Evolutionary conservation across 305 asterid genomes (phyloP), one percentile per base, ranked within the genome.

Genomic region (Coffea humblotiana): DNA sequence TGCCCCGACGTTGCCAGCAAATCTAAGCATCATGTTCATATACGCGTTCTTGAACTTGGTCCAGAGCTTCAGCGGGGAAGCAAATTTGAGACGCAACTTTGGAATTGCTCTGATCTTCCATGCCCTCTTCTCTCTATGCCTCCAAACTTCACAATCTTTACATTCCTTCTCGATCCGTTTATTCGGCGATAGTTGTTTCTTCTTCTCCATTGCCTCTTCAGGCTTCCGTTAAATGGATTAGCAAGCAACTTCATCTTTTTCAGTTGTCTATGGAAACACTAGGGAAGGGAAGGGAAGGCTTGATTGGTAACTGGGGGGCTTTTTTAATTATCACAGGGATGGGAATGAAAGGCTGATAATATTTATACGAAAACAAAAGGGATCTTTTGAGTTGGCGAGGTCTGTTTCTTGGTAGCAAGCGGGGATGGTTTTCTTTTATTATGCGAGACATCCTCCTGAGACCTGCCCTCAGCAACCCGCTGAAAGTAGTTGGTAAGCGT

Each of bases 11-110:
- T 60, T 83, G 43, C 56, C 43, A 12, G 89, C 90, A 40, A 91
- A 58, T 6, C 74, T 82, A 37, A 92, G 87, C 97, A 92, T 90
- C 93, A 85, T 87, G 48, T 84, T 88, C 79, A 86, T 73, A 79
- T 90, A 92, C 0, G 87, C 90, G 63, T 83, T 84, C 88, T 90
- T 92, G 76, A 92, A 61, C 52, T 81, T 89, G 48, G 54, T 45
- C 91, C 87, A 83, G n/a, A 92, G 75, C 74, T 81, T 83, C 74
- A 88, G 13, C 4, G 97, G 97, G 54, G 94, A 90, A 47, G 81
- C 58, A 78, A 82, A 79, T 27, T 87, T 78, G 23, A 90, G 76
- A 3, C 94, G 88, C 52, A 92, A 78, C 66, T 84, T 90, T 21
- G 82, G 87, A 25, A 80, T 81, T n/a, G 86, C 73, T 75, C 87